Conservation (phyloP, 2,329 filamentous ascomycete genomes). For the Rhynchosporium secalis region DNA sequence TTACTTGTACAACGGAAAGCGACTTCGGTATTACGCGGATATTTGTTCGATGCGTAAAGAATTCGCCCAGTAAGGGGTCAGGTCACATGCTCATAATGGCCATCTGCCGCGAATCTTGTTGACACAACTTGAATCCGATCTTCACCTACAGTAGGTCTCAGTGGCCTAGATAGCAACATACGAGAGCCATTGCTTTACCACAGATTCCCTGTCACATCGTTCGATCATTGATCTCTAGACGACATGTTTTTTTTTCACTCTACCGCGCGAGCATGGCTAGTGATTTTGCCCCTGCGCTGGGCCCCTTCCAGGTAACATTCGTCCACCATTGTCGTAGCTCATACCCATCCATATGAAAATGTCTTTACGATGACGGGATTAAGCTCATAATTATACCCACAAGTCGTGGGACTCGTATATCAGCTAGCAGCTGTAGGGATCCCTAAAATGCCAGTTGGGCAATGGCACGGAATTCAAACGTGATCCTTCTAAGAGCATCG, state of each 20-base stretch:
- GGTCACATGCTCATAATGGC: slow-evolving; percentile 16
- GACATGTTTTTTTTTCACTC: no score
- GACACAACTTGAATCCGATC: slow-evolving; percentile 52
- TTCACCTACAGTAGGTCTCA: slow-evolving; percentile 60
- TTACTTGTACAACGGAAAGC: no score
- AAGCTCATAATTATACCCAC: background rate
- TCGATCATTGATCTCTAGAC: background rate
- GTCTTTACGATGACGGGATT: no score
- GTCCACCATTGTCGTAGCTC: no score
- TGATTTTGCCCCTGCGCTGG: no score
- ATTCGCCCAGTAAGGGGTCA: no score
- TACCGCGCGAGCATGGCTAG: no score
- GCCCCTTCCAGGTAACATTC: no score
- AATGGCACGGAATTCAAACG: background rate
- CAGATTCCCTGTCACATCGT: background rate
- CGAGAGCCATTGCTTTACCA: background rate
- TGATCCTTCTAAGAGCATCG: background rate
- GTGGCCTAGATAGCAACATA: background rate
- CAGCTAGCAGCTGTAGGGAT: background rate
- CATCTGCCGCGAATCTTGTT: slow-evolving; percentile 47
- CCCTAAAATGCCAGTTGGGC: background rate
- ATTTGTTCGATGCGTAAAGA: no score
- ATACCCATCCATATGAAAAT: no score
- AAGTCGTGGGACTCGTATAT: background rate
- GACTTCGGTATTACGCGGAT: no score